Evolutionary conservation across 345 rosid genomes (phyloP).

Genomic region (Firmiana major): DNA sequence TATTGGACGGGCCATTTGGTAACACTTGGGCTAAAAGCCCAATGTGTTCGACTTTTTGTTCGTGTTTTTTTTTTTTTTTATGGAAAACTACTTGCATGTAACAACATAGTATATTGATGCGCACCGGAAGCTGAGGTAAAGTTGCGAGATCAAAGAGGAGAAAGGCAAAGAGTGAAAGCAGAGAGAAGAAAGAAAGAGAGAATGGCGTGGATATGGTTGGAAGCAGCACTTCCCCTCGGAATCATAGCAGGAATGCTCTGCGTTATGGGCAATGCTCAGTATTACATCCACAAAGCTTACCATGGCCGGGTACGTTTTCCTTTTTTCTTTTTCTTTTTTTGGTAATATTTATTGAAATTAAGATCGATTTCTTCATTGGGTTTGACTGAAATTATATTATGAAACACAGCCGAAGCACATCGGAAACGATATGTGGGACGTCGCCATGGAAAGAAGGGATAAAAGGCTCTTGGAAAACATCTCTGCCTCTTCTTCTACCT

Average conservation of each 20-base stretch:
- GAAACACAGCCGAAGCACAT: conserved; percentile 82
- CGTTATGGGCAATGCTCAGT: conserved; percentile 82
- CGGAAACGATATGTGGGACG: conserved; percentile 91
- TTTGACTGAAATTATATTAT: not conserved
- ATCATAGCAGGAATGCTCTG: conserved; percentile 94
- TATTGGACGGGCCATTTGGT: too few species aligned
- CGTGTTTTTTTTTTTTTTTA: too few species aligned
- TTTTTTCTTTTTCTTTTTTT: not conserved
- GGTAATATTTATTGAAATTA: not conserved
- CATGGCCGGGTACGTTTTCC: conserved; percentile 64
- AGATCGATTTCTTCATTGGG: not conserved
- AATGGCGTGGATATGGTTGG: conserved; percentile 70
- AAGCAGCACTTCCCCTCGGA: conserved; percentile 84
- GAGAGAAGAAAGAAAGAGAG: not conserved
- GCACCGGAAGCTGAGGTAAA: not conserved
- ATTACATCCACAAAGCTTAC: conserved; percentile 79
- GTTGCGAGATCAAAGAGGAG: not conserved
- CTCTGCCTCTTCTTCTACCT: conserved; percentile 37
- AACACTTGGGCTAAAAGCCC: too few species aligned
- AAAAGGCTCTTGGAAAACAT: conserved; percentile 66
- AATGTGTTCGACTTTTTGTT: too few species aligned
- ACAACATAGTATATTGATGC: not conserved
- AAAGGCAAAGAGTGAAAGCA: not conserved
- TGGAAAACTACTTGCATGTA: too few species aligned
- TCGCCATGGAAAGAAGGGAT: conserved; percentile 94